Evolutionary conservation across 2,329 filamentous ascomycete species (phyloP).

Genomic region (Dactylellina leptospora): DNA sequence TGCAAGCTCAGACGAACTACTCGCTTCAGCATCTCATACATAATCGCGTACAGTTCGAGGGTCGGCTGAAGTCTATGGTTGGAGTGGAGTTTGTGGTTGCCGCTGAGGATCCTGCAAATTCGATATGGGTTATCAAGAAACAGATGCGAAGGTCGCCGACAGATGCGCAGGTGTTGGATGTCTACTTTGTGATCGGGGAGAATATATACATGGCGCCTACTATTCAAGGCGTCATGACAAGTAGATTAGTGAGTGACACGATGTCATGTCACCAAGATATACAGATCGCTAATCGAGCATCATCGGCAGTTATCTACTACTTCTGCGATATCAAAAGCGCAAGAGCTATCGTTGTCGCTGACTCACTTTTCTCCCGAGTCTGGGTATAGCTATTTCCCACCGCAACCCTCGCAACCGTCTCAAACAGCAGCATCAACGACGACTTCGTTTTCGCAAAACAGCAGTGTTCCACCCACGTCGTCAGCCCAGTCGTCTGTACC

Average conservation of each 20-base stretch:
- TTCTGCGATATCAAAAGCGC: conserved; percentile 58
- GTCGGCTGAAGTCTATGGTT: conserved; percentile 70
- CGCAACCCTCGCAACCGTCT: conserved; percentile 37
- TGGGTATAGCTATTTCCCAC: conserved; percentile 59
- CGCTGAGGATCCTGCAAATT: conserved; percentile 70
- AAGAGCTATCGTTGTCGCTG: conserved; percentile 56
- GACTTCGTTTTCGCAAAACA: conserved; percentile 41
- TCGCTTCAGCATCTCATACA: conserved; percentile 69
- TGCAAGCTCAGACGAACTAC: conserved; percentile 70
- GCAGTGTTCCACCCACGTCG: conserved; percentile 24
- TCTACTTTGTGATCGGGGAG: conserved; percentile 72
- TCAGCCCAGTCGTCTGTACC: conserved; percentile 32
- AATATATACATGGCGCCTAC: conserved; percentile 74
- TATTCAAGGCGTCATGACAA: conserved; percentile 69
- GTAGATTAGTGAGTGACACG: conserved; percentile 64
- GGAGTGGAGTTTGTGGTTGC: conserved; percentile 74
- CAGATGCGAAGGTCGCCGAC: conserved; percentile 66
- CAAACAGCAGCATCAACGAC: conserved; percentile 31
- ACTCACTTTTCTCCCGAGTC: conserved; percentile 65
- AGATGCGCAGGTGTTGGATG: conserved; percentile 64
- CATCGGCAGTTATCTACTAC: conserved; percentile 54
- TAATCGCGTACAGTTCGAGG: conserved; percentile 72
- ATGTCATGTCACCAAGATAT: conserved; percentile 40
- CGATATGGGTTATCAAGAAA: conserved; percentile 75
- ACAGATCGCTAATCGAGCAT: conserved; percentile 19